A percentile compares a stretch with the other conserved stretches of the same genome.
Evolutionary conservation across 768 basidiomycete species (phyloP).

Genomic region (Mycena alexandri): DNA sequence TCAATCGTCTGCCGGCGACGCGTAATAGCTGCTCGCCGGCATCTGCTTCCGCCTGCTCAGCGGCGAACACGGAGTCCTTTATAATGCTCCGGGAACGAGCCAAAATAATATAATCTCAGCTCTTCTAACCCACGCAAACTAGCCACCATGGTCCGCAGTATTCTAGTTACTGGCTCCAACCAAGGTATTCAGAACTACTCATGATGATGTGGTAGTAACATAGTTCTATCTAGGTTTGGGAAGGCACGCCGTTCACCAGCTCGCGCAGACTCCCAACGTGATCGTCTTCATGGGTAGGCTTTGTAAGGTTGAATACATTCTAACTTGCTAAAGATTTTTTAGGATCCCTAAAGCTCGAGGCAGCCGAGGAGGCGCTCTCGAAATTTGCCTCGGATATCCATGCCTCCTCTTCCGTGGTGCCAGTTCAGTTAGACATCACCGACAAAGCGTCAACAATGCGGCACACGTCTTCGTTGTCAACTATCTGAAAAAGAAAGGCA

Average conservation of each 20-base stretch:
- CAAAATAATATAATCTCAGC: too few species aligned
- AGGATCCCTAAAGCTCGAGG: constrained; percentile 30
- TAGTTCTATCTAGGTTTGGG: constrained; percentile 19
- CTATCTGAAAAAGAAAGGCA: background rate
- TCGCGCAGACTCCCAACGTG: constrained; percentile 16
- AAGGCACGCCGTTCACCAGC: constrained; percentile 29
- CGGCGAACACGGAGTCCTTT: too few species aligned
- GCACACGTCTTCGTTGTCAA: constrained; percentile 13
- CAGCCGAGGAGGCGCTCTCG: constrained; percentile 18
- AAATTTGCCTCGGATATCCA: constrained; percentile 22
- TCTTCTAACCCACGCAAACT: too few species aligned
- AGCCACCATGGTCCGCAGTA: background rate
- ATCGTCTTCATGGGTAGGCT: constrained; percentile 30
- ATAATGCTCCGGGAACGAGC: too few species aligned
- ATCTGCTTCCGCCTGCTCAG: too few species aligned
- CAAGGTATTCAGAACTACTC: background rate
- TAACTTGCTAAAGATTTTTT: background rate
- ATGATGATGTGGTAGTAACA: background rate
- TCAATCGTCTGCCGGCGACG: too few species aligned
- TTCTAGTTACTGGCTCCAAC: constrained; percentile 12
- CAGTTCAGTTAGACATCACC: constrained; percentile 34
- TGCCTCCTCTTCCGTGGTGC: constrained; percentile 26
- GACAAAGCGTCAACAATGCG: constrained; percentile 21
- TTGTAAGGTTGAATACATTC: background rate
- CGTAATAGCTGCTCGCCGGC: too few species aligned